These are phyloP conservation scores for Hymenoscyphus occultus DNA, from an alignment of 2,329 filamentous ascomycete genomes.

Conservation along the genomic window DNA sequence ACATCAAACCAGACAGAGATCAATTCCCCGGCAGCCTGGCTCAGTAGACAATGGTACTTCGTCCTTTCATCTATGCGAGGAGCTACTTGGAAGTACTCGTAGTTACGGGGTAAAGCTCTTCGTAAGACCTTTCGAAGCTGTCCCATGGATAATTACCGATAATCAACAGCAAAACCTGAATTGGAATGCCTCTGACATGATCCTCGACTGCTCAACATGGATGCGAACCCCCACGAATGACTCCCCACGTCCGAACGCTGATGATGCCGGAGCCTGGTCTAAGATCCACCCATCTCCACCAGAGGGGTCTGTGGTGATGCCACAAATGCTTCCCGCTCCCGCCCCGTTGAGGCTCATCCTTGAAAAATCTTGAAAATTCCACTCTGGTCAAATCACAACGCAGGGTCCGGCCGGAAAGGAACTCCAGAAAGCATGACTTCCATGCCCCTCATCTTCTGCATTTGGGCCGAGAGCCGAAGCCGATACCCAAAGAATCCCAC, in stretches of 20 bases:
- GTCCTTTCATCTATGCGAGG: neutral
- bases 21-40: neutral
- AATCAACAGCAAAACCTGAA: neutral
- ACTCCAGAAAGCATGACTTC: neutral
- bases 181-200: neutral
- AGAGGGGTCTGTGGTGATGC: slow-evolving; percentile 5
- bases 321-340: slow-evolving; percentile 7
- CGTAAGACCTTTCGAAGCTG: neutral
- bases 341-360: slow-evolving; percentile 4
- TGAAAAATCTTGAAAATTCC: neutral
- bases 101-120: neutral
- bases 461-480: neutral
- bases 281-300: neutral
- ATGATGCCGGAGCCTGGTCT: slow-evolving; percentile 2
- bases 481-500: neutral
- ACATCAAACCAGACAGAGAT: neutral
- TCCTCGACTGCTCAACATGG: neutral
- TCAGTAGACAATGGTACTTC: neutral
- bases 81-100: neutral
- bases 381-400: neutral
- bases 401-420: neutral
- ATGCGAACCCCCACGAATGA: slow-evolving; percentile 3
- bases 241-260: slow-evolving; percentile 2
- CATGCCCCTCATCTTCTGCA: neutral
- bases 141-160: slow-evolving; percentile 9